phyloP scores from a whole-genome alignment of 192 early-diverging fungal species.

The Phycomyces nitens region DNA sequence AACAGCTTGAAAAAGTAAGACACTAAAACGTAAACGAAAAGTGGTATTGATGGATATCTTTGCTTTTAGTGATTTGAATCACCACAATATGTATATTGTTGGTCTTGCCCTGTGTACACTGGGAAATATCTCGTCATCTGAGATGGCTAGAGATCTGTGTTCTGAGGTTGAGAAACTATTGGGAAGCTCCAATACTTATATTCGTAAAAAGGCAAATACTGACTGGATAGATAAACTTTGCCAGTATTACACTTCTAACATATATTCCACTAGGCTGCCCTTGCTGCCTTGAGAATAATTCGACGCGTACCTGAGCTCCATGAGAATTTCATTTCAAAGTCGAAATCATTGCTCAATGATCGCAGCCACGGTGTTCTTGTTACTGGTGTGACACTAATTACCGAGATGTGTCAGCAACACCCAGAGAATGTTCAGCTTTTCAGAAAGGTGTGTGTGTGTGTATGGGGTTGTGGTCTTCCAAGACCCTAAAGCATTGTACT shows the following conservation, averaged over 20 bases:
- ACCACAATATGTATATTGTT: conserved; percentile 93
- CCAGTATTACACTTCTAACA: not conserved
- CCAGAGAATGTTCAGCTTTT: conserved; percentile 66
- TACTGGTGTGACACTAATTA: conserved; percentile 84
- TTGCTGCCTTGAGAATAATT: conserved; percentile 89
- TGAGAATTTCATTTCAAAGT: conserved; percentile 75
- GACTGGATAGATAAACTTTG: not conserved
- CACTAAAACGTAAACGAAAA: not conserved
- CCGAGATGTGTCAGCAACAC: conserved; percentile 80
- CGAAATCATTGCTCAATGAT: conserved; percentile 78
- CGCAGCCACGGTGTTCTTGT: conserved; percentile 95
- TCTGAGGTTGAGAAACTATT: conserved; percentile 92
- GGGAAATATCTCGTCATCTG: conserved; percentile 94
- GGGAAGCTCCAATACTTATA: conserved; percentile 86
- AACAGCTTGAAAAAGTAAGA: conserved; percentile 95
- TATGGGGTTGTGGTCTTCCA: too few relatives aligned
- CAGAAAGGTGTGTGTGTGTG: conserved; percentile 56
- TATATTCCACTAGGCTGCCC: conserved; percentile 64
- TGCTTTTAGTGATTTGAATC: conserved; percentile 84
- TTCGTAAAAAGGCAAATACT: conserved; percentile 86
- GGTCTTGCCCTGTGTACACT: conserved; percentile 95
- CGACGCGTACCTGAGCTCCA: conserved; percentile 90
- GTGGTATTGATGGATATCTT: not conserved
- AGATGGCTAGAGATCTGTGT: conserved; percentile 92
- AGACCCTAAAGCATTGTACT: not conserved